These are phyloP conservation scores for Metschnikowia chrysomelidarum DNA, from an alignment of 805 yeast genomes.

Conservation along the genomic window DNA sequence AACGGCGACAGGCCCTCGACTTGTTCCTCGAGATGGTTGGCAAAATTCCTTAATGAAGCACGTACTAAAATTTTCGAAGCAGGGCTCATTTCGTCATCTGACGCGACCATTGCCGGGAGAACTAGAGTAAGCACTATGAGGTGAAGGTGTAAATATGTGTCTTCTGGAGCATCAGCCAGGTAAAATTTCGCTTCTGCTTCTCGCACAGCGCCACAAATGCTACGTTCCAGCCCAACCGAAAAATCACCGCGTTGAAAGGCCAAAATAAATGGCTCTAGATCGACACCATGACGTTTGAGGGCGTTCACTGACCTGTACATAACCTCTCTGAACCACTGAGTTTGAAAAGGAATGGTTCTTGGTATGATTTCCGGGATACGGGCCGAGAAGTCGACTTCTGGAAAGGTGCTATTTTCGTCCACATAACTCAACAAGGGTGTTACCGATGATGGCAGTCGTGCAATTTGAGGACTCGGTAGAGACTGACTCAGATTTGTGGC, in stretches of 20 bases:
- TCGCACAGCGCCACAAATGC: too few species aligned
- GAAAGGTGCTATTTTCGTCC: conserved; percentile 4
- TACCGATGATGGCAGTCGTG: too few species aligned
- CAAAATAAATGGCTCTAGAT: neutral
- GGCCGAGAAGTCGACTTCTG: conserved; percentile 6
- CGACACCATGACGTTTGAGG: neutral
- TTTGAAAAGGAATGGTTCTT: neutral
- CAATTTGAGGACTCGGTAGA: too few species aligned
- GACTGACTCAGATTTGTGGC: too few species aligned
- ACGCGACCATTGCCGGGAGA: neutral
- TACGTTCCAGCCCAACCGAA: neutral
- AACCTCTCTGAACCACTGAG: neutral
- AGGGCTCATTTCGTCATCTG: neutral
- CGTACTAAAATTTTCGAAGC: neutral
- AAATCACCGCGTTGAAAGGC: neutral
- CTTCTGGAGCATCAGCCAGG: neutral
- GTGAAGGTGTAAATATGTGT: neutral
- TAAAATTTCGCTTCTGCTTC: too few species aligned
- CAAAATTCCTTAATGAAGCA: neutral
- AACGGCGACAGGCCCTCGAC: neutral
- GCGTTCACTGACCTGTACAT: neutral
- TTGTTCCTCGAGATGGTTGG: neutral
- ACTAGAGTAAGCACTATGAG: conserved; percentile 1
- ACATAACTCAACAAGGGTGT: conserved; percentile 7
- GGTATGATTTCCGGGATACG: conserved; percentile 1